phyloP scores from a whole-genome alignment of 2,329 filamentous ascomycete species.

The Sarocladium brachiariae region DNA sequence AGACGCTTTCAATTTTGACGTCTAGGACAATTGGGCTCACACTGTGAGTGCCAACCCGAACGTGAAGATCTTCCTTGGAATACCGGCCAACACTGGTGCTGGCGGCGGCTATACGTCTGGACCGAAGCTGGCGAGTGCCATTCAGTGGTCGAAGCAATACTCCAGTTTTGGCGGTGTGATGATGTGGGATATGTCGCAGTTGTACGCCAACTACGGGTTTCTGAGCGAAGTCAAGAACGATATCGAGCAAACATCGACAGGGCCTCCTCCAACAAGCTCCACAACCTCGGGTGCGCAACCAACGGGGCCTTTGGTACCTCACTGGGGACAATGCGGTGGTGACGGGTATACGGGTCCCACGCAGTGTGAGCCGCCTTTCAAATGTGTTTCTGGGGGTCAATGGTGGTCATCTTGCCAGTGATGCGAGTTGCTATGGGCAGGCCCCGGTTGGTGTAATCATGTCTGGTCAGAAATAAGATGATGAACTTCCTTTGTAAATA shows the following conservation, averaged over 20 bases:
- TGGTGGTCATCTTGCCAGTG: conserved; percentile 1
- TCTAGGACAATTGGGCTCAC: conserved; percentile 61
- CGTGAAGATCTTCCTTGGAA: conserved; percentile 56
- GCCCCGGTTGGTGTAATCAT: background rate
- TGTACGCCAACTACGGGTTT: conserved; percentile 51
- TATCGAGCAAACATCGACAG: conserved; percentile 17
- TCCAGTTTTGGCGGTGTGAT: conserved; percentile 60
- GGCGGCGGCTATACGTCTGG: conserved; percentile 49
- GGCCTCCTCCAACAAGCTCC: background rate
- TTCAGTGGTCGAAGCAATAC: conserved; percentile 48
- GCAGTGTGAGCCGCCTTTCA: conserved; percentile 8
- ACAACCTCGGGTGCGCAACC: background rate
- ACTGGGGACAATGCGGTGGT: conserved; percentile 12
- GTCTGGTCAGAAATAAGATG: background rate
- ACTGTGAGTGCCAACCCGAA: conserved; percentile 47
- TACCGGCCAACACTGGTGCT: conserved; percentile 48
- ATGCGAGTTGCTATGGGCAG: background rate
- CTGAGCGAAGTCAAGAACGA: conserved; percentile 35
- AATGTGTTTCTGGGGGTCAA: background rate
- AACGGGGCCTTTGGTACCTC: conserved; percentile 2
- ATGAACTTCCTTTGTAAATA: conserved; percentile 4
- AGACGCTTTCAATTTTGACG: conserved; percentile 53
- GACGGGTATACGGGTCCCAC: conserved; percentile 10
- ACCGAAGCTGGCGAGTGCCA: conserved; percentile 38
- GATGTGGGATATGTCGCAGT: conserved; percentile 62